Conservation (phyloP, 1,284 basidiomycete genomes). For the Rhodotorula sp. region DNA sequence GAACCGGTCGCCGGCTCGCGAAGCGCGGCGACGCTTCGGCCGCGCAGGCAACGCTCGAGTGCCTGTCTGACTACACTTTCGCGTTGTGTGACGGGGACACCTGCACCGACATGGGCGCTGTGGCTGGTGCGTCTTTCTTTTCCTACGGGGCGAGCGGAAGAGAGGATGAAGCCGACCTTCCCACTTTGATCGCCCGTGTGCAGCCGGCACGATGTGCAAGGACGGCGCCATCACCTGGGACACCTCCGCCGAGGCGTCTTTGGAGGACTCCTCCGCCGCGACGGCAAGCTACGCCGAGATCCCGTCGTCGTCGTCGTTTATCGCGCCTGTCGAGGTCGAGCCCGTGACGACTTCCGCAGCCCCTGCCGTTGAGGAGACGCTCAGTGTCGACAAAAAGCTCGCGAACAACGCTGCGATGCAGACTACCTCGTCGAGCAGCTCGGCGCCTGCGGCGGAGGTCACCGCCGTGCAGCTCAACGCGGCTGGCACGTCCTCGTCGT, state of each 20-base stretch:
- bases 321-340: slow-evolving; percentile 1
- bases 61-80: slow-evolving; percentile 28
- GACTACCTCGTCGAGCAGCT: neutral
- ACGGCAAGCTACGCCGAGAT: neutral
- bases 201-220: slow-evolving; percentile 39
- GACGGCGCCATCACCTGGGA: slow-evolving; percentile 42
- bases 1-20: slow-evolving; percentile 11
- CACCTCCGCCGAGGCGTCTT: slow-evolving; percentile 9
- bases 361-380: neutral
- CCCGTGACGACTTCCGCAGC: slow-evolving; percentile 10
- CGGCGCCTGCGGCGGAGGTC: neutral
- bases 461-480: neutral
- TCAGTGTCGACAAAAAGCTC: neutral
- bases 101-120: slow-evolving; percentile 42
- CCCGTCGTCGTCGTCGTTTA: neutral
- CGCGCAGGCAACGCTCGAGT: slow-evolving; percentile 34
- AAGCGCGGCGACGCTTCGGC: neutral
- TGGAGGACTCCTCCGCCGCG: slow-evolving; percentile 9
- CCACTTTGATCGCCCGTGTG: neutral
- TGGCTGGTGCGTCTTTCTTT: slow-evolving; percentile 25
- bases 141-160: neutral
- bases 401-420: neutral
- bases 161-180: neutral
- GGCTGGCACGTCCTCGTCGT: neutral
- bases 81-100: slow-evolving; percentile 32